phyloP scores from a whole-genome alignment of 495 filamentous ascomycete species.

The Daldinia caldariorum region DNA sequence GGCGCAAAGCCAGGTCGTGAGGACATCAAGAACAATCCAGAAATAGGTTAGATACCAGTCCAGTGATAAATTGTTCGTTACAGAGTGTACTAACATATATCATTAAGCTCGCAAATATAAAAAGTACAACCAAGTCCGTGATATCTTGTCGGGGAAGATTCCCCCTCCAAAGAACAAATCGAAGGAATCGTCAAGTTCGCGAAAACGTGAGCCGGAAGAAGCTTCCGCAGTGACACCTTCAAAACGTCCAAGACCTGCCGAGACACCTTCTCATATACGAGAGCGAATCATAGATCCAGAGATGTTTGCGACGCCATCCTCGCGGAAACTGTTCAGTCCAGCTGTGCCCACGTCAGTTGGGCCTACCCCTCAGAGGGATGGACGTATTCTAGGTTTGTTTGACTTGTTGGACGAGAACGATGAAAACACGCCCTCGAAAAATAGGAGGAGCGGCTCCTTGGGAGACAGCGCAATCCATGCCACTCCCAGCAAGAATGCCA shows the following conservation, averaged over 20 bases:
- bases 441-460: slow-evolving; percentile 10
- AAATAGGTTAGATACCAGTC: slow-evolving; percentile 70
- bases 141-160: slow-evolving; percentile 63
- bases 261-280: slow-evolving; percentile 33
- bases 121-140: slow-evolving; percentile 79
- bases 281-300: slow-evolving; percentile 54
- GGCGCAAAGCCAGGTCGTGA: slow-evolving; percentile 82
- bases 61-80: background rate
- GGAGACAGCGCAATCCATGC: slow-evolving; percentile 37
- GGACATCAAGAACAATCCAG: slow-evolving; percentile 85
- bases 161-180: slow-evolving; percentile 49
- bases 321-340: slow-evolving; percentile 70
- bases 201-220: slow-evolving; percentile 50
- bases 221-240: slow-evolving; percentile 56
- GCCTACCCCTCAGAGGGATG: slow-evolving; percentile 91
- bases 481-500: slow-evolving; percentile 53
- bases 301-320: slow-evolving; percentile 66
- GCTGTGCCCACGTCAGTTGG: slow-evolving; percentile 68
- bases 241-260: slow-evolving; percentile 38
- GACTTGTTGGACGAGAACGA: slow-evolving; percentile 76
- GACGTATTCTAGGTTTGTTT: slow-evolving; percentile 88
- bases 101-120: slow-evolving; percentile 85
- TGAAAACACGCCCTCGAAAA: slow-evolving; percentile 55
- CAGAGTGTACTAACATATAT: background rate
- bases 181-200: slow-evolving; percentile 49